A percentile compares a stretch with the other conserved stretches of the same genome.
Evolutionary conservation across 1,139 yeast species (phyloP).

Genomic region (Saccharomyces hybrid): DNA sequence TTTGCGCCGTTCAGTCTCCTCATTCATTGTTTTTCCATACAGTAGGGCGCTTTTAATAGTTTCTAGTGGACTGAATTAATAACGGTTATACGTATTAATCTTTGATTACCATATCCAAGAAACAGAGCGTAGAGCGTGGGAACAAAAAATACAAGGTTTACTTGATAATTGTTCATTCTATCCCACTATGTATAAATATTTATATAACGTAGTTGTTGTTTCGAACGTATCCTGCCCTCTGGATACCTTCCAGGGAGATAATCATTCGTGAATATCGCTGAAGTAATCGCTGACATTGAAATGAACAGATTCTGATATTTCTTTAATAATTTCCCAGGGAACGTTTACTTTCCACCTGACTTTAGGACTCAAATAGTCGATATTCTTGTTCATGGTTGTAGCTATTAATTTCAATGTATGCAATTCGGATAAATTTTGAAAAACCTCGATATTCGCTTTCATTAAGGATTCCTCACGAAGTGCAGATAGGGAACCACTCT

Average conservation of each 20-base stretch:
- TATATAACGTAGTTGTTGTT: neutral
- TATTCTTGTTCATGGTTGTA: constrained; percentile 34
- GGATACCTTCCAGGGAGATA: neutral
- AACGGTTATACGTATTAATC: neutral
- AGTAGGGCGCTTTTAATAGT: neutral
- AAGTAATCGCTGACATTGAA: constrained; percentile 53
- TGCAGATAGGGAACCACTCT: constrained; percentile 18
- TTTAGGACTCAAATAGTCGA: constrained; percentile 57
- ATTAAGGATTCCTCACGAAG: constrained; percentile 24
- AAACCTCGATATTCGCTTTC: constrained; percentile 47
- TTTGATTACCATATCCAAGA: neutral
- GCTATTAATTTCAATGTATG: constrained; percentile 48
- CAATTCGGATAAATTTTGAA: constrained; percentile 57
- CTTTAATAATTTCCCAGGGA: constrained; percentile 48
- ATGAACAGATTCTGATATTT: constrained; percentile 46
- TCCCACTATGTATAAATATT: neutral
- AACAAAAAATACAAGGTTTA: neutral
- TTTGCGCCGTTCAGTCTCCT: neutral
- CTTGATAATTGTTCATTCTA: neutral
- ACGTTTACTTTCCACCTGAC: constrained; percentile 63
- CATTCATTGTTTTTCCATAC: neutral
- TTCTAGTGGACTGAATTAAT: neutral
- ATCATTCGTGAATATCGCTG: constrained; percentile 14
- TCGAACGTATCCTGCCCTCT: neutral
- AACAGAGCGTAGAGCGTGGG: neutral